Base-by-base conservation (phyloP, 176 grass and related monocot species). In the Musa schizocarpa region DNA sequence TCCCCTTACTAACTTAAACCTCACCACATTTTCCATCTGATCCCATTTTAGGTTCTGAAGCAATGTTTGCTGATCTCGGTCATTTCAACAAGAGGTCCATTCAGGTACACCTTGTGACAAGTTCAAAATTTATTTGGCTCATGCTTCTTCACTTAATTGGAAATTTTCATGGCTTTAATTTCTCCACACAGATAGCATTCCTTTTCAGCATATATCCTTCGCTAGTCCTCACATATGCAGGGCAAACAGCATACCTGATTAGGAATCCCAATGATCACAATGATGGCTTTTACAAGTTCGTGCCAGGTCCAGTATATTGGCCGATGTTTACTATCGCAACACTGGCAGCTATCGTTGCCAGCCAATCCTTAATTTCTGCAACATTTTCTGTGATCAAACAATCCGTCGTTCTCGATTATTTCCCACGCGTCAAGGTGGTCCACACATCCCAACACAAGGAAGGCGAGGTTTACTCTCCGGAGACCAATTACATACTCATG, bases 361-460 rank as follows among this genome's bases (percentile, higher is more conserved):
- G 92, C 81, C 89, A 96, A 82, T 92, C 92, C 69, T 83, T 92
- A 27, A 89, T 96, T 74, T 92, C 89, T 9, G 92, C 89, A 22
- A 92, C 86, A 19, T 89, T 96, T 80, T 96, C 92, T 55, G 89
- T 92, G n/a, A 96, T 96, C 61, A 96, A 92, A 13, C 89, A 96
- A 82, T 86, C 89, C 9, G 92, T 96, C 64, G 89, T 86, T 43
- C 73, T 92, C 9, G 89, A 85, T 50, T 96, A 87, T 66, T 96
- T 92, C 73, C 89, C 87, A 0, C 89, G 87, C 74, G 92, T 96
- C 19, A 96, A 92, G 83, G 89, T 96, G 78, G 82, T 96, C 50
- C 92, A 92, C 81, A 96, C 92, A 4, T 92, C 86, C 1, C 68
- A 89, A 72, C 53, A 89, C 69, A 87, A 89, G 65, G 89, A 92